Evolutionary conservation across 371 early-diverging fungal genomes (phyloP).

Genomic region (Chytridium lagenaria): DNA sequence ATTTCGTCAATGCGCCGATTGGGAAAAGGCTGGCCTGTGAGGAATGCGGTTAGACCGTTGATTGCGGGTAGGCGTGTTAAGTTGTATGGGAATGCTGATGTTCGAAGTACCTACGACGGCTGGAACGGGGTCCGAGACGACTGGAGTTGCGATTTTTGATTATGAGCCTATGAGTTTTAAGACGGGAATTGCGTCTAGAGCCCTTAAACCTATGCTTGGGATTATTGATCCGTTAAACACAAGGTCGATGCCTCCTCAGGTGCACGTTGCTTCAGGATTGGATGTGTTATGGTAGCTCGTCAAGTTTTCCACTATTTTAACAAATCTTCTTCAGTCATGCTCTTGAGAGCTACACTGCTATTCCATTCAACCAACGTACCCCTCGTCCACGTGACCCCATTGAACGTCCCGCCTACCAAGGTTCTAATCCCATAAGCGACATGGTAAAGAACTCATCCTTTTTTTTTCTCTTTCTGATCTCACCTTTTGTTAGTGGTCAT

Average conservation of each 20-base stretch:
- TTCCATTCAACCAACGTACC: slow-evolving; percentile 81
- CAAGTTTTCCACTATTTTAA: background rate
- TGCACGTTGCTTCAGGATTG: slow-evolving; percentile 84
- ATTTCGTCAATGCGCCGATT: slow-evolving; percentile 94
- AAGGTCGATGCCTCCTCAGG: slow-evolving; percentile 81
- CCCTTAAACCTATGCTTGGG: slow-evolving; percentile 84
- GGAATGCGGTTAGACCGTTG: slow-evolving; percentile 76
- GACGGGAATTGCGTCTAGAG: slow-evolving; percentile 90
- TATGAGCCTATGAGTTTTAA: slow-evolving; percentile 82
- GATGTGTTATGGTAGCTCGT: slow-evolving; percentile 80
- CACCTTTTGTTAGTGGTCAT: slow-evolving; percentile 65
- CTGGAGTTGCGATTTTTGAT: slow-evolving; percentile 91
- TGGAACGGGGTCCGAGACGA: slow-evolving; percentile 89
- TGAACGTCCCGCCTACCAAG: slow-evolving; percentile 89
- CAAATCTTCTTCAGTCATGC: slow-evolving; percentile 63
- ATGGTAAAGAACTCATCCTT: background rate
- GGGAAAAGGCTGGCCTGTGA: slow-evolving; percentile 81
- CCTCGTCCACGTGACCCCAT: slow-evolving; percentile 85
- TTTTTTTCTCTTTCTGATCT: background rate
- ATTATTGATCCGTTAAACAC: slow-evolving; percentile 91
- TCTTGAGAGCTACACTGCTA: slow-evolving; percentile 89
- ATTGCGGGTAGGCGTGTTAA: slow-evolving; percentile 68
- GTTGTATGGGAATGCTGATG: background rate
- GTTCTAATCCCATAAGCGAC: slow-evolving; percentile 79
- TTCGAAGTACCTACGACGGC: slow-evolving; percentile 40